These are phyloP conservation scores for Jacaranda mimosifolia DNA, from an alignment of 257 asterid species.

Conservation along the genomic window DNA sequence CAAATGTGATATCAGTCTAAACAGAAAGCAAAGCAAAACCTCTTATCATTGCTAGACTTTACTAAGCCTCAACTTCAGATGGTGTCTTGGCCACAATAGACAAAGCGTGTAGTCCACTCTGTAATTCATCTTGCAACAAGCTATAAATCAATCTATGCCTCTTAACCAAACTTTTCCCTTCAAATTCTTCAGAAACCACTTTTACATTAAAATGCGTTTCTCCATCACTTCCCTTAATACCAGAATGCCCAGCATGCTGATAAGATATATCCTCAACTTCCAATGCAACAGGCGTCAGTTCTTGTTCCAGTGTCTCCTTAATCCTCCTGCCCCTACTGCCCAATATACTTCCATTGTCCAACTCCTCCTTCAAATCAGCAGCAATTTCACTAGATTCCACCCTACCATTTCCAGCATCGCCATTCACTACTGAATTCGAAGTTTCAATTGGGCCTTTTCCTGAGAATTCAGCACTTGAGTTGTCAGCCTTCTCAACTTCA, in stretches of 20 bases:
- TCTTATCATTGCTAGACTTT: slow-evolving; percentile 36
- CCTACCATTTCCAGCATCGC: slow-evolving; percentile 41
- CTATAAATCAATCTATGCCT: slow-evolving; percentile 82
- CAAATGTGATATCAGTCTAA: background rate
- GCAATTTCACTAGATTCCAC: slow-evolving; percentile 34
- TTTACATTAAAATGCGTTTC: slow-evolving; percentile 89
- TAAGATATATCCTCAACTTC: slow-evolving; percentile 82
- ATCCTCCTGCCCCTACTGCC: slow-evolving; percentile 76
- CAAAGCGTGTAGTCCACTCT: slow-evolving; percentile 84
- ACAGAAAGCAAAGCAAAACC: slow-evolving; percentile 34
- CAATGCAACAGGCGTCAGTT: slow-evolving; percentile 59
- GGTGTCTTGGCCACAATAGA: slow-evolving; percentile 89
- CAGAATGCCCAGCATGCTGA: slow-evolving; percentile 91
- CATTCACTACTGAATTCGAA: slow-evolving; percentile 33
- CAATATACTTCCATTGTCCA: slow-evolving; percentile 43
- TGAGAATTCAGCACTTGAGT: slow-evolving; percentile 18
- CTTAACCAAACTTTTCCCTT: slow-evolving; percentile 92
- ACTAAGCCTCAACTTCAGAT: slow-evolving; percentile 57
- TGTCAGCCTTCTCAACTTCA: slow-evolving; percentile 57
- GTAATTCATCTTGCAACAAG: slow-evolving; percentile 86
- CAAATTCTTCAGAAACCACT: slow-evolving; percentile 76
- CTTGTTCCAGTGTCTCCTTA: slow-evolving; percentile 59
- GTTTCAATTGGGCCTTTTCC: slow-evolving; percentile 35
- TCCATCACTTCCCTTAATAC: slow-evolving; percentile 73
- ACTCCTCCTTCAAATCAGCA: slow-evolving; percentile 29